Base-by-base conservation (phyloP, 441 rosid genomes). In the Codiaeum variegatum region DNA sequence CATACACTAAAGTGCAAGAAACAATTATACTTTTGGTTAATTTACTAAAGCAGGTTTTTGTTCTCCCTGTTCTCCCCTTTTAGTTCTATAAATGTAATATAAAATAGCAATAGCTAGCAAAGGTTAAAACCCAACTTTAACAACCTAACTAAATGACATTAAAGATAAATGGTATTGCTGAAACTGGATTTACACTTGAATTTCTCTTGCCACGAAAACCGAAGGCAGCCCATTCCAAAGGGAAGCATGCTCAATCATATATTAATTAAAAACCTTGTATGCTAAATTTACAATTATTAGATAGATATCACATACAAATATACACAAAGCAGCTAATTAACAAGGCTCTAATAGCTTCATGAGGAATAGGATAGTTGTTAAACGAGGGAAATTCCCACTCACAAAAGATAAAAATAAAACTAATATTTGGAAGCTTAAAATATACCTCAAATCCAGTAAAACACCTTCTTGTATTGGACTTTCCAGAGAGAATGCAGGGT, bases 321-420 rank as follows among this genome's bases (percentile, higher is more conserved):
- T 82, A 80, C 83, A 83, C 75, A 81, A 66, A 76, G 66, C 44
- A 68, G 75, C 80, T 77, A 73, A 66, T 66, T 62, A 32, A 31
- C 59, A 68, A 38, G 60, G 16, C 60, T 71, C 68, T 18, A 64
- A 63, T 68, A 64, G 60, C 60, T 73, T 71, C 36, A 55, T 0
- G 51, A 64, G 60, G 49, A 75, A 67, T 58, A 28, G 19, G 49
- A 72, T 38, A 34, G 67, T 19, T 29, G 70, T 77, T 21, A 63
- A 40, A 28, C 21, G 58, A 58, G 29, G 69, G 73, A 71, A 60
- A 67, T 49, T 79, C 47, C 66, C 77, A 51, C 80, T 66, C 77
- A 55, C 73, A 76, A 32, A 69, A 58, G 46, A 36, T 64, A 64
- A 38, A 32, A 62, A 47, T 55, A 56, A 15, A 66, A 40, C 63